Evolutionary conservation across 1,284 basidiomycete species (phyloP).

Genomic region (Sanghuangporus sanghuang): DNA sequence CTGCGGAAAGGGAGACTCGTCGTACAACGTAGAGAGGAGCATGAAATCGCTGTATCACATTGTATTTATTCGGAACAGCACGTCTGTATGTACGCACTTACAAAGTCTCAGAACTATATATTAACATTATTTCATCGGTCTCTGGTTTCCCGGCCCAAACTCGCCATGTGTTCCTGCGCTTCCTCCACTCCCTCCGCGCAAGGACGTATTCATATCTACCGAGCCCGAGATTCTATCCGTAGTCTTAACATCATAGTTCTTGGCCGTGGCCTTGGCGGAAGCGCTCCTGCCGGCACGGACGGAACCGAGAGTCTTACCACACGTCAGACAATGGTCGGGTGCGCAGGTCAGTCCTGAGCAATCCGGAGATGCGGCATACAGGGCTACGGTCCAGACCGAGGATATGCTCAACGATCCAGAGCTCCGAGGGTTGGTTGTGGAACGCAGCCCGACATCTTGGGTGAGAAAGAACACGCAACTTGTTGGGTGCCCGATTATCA

Average conservation of each 20-base stretch:
- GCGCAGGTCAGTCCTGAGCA: constrained; percentile 28
- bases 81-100: too few species aligned
- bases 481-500: constrained; percentile 27
- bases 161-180: background rate
- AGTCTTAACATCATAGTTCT: constrained; percentile 39
- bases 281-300: constrained; percentile 47
- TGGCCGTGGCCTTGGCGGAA: constrained; percentile 43
- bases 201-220: constrained; percentile 1
- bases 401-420: constrained; percentile 45
- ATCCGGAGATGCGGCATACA: constrained; percentile 49
- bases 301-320: constrained; percentile 46
- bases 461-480: constrained; percentile 27
- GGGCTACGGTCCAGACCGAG: constrained; percentile 43
- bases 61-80: too few species aligned
- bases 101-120: too few species aligned
- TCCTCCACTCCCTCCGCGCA: background rate
- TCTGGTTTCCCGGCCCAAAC: too few species aligned
- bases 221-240: constrained; percentile 26
- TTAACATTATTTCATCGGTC: too few species aligned
- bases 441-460: constrained; percentile 27
- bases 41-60: too few species aligned
- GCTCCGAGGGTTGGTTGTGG: constrained; percentile 27
- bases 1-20: too few species aligned
- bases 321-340: constrained; percentile 35
- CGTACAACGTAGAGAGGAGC: too few species aligned